These are phyloP conservation scores for Podosphaera leucotricha DNA, from an alignment of 2,329 filamentous ascomycete genomes.

Conservation along the genomic window DNA sequence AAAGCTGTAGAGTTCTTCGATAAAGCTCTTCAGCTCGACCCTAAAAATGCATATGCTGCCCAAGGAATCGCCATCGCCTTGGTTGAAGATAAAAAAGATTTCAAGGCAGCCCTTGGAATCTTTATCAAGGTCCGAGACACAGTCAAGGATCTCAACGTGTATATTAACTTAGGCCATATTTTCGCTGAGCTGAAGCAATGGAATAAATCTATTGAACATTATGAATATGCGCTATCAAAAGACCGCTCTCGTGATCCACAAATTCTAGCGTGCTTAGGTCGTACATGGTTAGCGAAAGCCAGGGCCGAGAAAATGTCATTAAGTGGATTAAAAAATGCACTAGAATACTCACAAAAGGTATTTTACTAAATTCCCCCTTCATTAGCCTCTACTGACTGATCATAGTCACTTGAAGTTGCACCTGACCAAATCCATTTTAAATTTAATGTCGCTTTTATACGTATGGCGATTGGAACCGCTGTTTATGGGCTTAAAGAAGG, in stretches of 20 bases:
- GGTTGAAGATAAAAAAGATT: constrained; percentile 83
- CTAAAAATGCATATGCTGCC: constrained; percentile 85
- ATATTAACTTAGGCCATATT: constrained; percentile 81
- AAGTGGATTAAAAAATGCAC: constrained; percentile 35
- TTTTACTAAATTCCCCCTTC: constrained; percentile 6
- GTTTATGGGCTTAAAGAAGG: constrained; percentile 53
- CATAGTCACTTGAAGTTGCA: constrained; percentile 47
- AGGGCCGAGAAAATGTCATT: constrained; percentile 36
- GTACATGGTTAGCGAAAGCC: constrained; percentile 44
- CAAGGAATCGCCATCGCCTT: constrained; percentile 89
- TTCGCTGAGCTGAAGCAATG: constrained; percentile 81
- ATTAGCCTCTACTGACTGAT: background rate
- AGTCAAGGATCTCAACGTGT: constrained; percentile 67
- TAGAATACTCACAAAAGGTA: constrained; percentile 42
- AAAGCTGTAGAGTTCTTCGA: constrained; percentile 97
- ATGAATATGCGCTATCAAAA: constrained; percentile 51
- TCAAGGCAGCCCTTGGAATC: constrained; percentile 57
- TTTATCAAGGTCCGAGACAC: constrained; percentile 82
- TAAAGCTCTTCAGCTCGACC: constrained; percentile 84
- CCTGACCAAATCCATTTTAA: constrained; percentile 77
- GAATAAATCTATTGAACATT: constrained; percentile 78
- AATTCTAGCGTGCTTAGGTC: constrained; percentile 46
- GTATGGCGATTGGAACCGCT: constrained; percentile 74
- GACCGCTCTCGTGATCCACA: constrained; percentile 38
- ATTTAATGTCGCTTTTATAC: constrained; percentile 95